Evolutionary conservation across 371 early-diverging fungal species (phyloP), one percentile per base, ranked within the genome.

Genomic region (Mortierella sp.): DNA sequence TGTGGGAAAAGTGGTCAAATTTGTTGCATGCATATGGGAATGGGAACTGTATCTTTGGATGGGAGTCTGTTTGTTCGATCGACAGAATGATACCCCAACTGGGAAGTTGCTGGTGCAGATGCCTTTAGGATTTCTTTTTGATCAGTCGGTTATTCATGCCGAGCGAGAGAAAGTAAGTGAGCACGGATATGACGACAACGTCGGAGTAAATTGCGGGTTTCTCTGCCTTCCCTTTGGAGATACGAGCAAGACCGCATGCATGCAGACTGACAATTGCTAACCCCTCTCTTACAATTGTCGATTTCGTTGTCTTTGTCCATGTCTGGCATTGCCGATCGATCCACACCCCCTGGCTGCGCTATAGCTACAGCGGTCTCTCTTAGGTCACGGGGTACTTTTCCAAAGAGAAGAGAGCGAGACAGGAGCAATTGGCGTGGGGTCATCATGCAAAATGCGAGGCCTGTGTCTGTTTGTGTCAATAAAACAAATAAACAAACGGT

Each of bases 251-350:
- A 16, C 29, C 35, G 63, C 63, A 65, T 65, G 16, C 32, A 18
- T 51, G 51, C 21, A 51, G 21, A 51, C 51, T 51, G 21, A 51
- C 18, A 51, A 51, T 14, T 51, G 51, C 51, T 51, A 18, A 51
- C 51, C 51, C 12, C 60, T 16, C 32, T 32, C 4, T 24, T 38
- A 41, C 41, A 41, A 41, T 18, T 21, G 12, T 24, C 8, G 35
- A 38, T 38, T 38, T 32, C 7, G 11, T 2, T 14, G 14, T 65
- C 16, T 32, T 5, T 65, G 7, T 10, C 63, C 4, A 65, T 65
- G 65, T 65, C 38, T 38, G 65, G 65, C 65, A 6, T 65, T 65
- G 65, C 38, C 65, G 65, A 38, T 65, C 65, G 65, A 65, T 65
- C 18, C 18, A 12, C n/a, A n/a, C 27, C 51, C 51, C 5, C 12